phyloP scores from a whole-genome alignment of 2,329 filamentous ascomycete species.

The Exophiala xenobiotica region DNA sequence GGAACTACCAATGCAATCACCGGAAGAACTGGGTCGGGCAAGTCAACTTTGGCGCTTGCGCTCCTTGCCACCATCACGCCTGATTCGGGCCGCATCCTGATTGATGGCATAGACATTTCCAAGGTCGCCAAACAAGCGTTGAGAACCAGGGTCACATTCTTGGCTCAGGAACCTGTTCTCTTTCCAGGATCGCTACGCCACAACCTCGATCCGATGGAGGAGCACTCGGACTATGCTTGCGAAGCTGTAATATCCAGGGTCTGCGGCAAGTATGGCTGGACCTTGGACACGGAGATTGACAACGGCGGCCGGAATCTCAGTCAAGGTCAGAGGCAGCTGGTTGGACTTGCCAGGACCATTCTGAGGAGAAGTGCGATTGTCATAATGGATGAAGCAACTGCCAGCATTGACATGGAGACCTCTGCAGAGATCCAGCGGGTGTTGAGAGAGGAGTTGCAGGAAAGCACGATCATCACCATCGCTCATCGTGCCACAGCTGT shows the following conservation, averaged over 20 bases:
- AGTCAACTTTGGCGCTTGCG: conserved; percentile 70
- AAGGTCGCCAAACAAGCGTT: conserved; percentile 60
- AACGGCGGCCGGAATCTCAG: conserved; percentile 62
- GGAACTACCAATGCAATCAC: conserved; percentile 77
- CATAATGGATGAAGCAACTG: conserved; percentile 66
- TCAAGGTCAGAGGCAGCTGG: conserved; percentile 65
- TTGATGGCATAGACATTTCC: conserved; percentile 62
- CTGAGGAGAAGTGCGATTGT: conserved; percentile 61
- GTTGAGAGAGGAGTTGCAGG: conserved; percentile 55
- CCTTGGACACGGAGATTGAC: conserved; percentile 56
- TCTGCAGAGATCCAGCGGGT: conserved; percentile 56
- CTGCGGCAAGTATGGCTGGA: conserved; percentile 57
- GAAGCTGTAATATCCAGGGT: conserved; percentile 54
- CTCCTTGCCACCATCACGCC: conserved; percentile 59
- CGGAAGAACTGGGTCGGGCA: conserved; percentile 76
- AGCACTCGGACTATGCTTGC: conserved; percentile 58
- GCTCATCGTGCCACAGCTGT: conserved; percentile 65
- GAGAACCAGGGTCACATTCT: conserved; percentile 63
- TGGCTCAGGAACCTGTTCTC: conserved; percentile 66
- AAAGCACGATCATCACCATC: conserved; percentile 63
- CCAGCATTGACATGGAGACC: conserved; percentile 63
- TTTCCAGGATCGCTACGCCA: conserved; percentile 62
- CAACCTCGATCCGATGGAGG: conserved; percentile 62
- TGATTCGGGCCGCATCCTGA: conserved; percentile 55
- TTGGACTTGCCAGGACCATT: conserved; percentile 63